phyloP scores from a whole-genome alignment of 1,284 basidiomycete species.

The Mycena sp. region DNA sequence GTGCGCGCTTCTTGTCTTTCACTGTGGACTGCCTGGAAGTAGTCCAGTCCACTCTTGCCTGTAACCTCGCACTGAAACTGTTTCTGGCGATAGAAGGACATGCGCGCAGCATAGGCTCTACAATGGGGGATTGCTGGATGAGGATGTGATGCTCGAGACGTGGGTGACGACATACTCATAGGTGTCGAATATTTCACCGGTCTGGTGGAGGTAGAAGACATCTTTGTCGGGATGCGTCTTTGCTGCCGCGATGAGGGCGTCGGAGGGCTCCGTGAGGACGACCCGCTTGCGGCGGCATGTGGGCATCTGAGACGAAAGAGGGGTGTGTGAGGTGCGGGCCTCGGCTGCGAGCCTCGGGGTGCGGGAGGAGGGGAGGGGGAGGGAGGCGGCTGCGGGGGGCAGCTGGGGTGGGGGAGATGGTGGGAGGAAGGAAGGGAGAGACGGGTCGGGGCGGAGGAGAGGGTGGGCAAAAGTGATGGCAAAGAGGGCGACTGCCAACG shows the following conservation, averaged over 20 bases:
- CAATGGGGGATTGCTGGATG: slow-evolving; percentile 20
- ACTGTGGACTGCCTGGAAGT: slow-evolving; percentile 92
- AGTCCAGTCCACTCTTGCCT: slow-evolving; percentile 92
- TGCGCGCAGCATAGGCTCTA: slow-evolving; percentile 90
- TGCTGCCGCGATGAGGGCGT: slow-evolving; percentile 68
- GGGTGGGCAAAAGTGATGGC: slow-evolving; percentile 33
- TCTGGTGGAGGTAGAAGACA: slow-evolving; percentile 91
- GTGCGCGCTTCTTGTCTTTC: slow-evolving; percentile 90
- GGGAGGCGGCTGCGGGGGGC: slow-evolving; percentile 34
- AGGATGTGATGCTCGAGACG: slow-evolving; percentile 27
- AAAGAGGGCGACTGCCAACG: slow-evolving; percentile 46
- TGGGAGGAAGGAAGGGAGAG: slow-evolving; percentile 28
- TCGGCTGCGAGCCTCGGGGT: too few relatives aligned
- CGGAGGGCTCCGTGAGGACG: slow-evolving; percentile 82
- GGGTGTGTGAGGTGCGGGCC: too few relatives aligned
- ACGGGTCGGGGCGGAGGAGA: slow-evolving; percentile 36
- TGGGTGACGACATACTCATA: slow-evolving; percentile 79
- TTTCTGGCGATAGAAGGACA: slow-evolving; percentile 93
- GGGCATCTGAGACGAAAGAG: slow-evolving; percentile 65
- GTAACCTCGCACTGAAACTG: slow-evolving; percentile 97
- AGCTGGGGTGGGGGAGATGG: slow-evolving; percentile 38
- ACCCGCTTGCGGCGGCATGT: slow-evolving; percentile 93
- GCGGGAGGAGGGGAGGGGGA: slow-evolving; percentile 29
- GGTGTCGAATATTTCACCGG: slow-evolving; percentile 94
- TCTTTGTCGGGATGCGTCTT: slow-evolving; percentile 73